Evolutionary conservation across 164 flowering plant genomes (phyloP), one percentile per base, ranked within the genome.

Genomic region (Houttuynia cordata): DNA sequence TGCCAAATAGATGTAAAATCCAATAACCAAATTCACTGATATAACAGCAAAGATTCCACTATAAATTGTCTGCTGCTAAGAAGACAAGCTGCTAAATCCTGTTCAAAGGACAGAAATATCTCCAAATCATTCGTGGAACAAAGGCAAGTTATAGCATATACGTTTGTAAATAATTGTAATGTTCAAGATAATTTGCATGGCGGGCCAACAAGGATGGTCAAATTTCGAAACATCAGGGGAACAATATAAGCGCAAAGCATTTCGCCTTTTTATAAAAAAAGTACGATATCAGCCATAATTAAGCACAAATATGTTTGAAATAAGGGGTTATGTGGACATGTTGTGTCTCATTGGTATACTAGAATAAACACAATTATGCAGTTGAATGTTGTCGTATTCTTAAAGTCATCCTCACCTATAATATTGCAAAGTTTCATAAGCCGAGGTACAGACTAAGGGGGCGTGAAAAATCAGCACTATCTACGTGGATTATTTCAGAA

Each of bases 11-110:
- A 30, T 30, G 6, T 2, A 30, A 30, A 30, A 6, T 41, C 76
- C 91, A 62, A 88, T 84, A 50, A 87, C 86, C 49, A 88, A 49
- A 68, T 87, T 91, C 52, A 87, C 93, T 0, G 93, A 81, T 58
- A 86, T 71, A 47, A 91, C 95, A 50, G 97, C 95, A 62, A 30
- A 30, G 37, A 30, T 2, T 30, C 2, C 37, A 6, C 37, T 30
- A 2, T 6, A 30, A 30, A 87, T 69, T 6, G 95, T 90, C 56
- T 73, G 54, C 12, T 85, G 73, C 60, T 76, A 58, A 12, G 86
- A 67, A 6, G 91, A 83, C 66, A 87, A 59, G 4, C 76, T 51
- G 40, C 56, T 53, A 24, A 62, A 55, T 72, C 97, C 97, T 90
- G 93, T 61, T 63, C 19, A 41, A 30, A 30, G 37, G 37, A 10